Percentiles rank a stretch among this genome's conserved stretches.
Conservation (phyloP, 306 rosid genomes). For the Cucurbita argyrosperma region DNA sequence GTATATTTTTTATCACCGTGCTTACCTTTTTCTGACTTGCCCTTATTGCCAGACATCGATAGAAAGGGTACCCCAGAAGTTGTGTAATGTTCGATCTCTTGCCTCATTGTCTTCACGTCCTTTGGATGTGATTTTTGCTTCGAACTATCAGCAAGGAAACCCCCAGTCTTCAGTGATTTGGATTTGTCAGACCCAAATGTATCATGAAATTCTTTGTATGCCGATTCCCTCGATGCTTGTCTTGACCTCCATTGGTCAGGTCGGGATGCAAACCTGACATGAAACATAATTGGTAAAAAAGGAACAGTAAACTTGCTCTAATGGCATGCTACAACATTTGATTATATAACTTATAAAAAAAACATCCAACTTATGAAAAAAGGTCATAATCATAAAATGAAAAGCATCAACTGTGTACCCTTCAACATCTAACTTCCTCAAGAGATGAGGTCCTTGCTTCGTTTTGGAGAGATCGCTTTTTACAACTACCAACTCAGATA, state of each 20-base stretch:
- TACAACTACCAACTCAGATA: slow-evolving; percentile 53
- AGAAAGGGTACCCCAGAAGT: slow-evolving; percentile 48
- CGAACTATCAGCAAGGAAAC: slow-evolving; percentile 34
- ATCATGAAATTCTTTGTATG: slow-evolving; percentile 46
- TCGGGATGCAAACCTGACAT: slow-evolving; percentile 49
- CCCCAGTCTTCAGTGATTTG: slow-evolving; percentile 22
- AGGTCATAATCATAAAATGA: background rate
- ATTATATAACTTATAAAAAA: background rate
- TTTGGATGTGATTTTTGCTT: slow-evolving; percentile 28
- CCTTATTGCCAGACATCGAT: slow-evolving; percentile 31
- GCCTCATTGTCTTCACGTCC: slow-evolving; percentile 37
- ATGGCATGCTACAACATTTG: background rate
- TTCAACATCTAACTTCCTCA: slow-evolving; percentile 69
- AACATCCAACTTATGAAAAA: too few relatives aligned
- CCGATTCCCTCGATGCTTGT: slow-evolving; percentile 64
- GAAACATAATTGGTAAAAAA: slow-evolving; percentile 1
- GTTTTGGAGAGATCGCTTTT: slow-evolving; percentile 63
- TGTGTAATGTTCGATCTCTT: slow-evolving; percentile 45
- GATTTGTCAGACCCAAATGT: slow-evolving; percentile 52
- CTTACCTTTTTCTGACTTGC: slow-evolving; percentile 27
- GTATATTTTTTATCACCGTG: slow-evolving; percentile 18
- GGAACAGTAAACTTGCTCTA: background rate
- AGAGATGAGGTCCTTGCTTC: slow-evolving; percentile 74
- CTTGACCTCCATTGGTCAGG: slow-evolving; percentile 89
- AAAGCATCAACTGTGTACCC: slow-evolving; percentile 26